Evolutionary conservation across 148 eudicot species (phyloP).

Genomic region (Polygonum aviculare): DNA sequence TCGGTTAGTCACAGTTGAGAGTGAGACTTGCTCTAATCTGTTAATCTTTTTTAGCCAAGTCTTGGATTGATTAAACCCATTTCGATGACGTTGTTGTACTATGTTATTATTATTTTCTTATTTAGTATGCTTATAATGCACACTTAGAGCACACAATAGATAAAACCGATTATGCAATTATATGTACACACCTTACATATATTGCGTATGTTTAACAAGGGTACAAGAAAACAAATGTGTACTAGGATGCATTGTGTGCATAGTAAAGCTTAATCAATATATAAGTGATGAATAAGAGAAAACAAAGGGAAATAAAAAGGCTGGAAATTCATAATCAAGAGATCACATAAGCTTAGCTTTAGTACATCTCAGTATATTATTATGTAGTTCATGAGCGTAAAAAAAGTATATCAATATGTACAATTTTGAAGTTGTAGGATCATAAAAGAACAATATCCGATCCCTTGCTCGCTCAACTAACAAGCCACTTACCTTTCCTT

Average conservation of each 20-base stretch:
- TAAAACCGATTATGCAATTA: too few species aligned
- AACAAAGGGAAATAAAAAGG: too few species aligned
- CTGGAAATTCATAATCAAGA: too few species aligned
- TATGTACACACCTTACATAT: too few species aligned
- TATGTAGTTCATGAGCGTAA: background rate
- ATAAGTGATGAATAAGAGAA: too few species aligned
- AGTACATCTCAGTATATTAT: background rate
- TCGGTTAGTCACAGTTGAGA: constrained; percentile 18
- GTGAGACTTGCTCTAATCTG: constrained; percentile 9
- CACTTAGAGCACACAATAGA: too few species aligned
- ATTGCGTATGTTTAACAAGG: too few species aligned
- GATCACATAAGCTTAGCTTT: too few species aligned
- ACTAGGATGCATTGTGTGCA: too few species aligned
- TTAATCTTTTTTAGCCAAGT: background rate
- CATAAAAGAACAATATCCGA: background rate
- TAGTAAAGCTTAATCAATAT: too few species aligned
- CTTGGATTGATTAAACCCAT: background rate
- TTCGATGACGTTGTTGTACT: background rate
- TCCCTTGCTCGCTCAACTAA: background rate
- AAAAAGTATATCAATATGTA: background rate
- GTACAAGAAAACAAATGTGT: too few species aligned
- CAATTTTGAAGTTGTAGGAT: background rate
- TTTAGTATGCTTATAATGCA: too few species aligned
- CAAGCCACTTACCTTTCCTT: background rate
- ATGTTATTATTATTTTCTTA: background rate